phyloP scores from a whole-genome alignment of 2,329 filamentous ascomycete genomes.

The Lachnellula occidentalis region DNA sequence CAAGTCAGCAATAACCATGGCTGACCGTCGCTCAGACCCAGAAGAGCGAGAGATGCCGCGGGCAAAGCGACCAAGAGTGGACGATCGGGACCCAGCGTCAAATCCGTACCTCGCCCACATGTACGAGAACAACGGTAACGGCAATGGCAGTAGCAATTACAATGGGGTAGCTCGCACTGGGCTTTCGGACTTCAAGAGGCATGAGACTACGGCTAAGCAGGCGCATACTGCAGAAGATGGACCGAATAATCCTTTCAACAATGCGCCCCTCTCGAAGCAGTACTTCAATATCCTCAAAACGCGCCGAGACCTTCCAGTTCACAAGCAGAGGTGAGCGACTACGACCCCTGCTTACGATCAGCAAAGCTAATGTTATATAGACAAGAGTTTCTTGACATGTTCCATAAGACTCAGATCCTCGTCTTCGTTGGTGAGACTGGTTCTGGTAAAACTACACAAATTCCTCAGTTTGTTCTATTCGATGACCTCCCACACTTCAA shows the following conservation, averaged over 20 bases:
- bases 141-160: conserved; percentile 26
- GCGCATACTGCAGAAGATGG: conserved; percentile 72
- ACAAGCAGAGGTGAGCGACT: conserved; percentile 69
- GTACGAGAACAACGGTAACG: conserved; percentile 49
- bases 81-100: conserved; percentile 44
- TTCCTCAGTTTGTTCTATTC: conserved; percentile 95
- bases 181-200: conserved; percentile 65
- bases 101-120: conserved; percentile 94
- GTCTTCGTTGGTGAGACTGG: conserved; percentile 99
- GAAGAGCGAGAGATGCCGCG: conserved; percentile 41
- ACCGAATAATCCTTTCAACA: conserved; percentile 81
- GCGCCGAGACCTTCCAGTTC: conserved; percentile 80
- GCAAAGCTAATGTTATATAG: conserved; percentile 37
- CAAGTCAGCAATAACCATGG: conserved; percentile 38
- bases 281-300: conserved; percentile 88
- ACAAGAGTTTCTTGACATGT: conserved; percentile 88
- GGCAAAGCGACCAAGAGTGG: conserved; percentile 42
- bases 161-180: conserved; percentile 37
- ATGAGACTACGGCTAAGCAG: conserved; percentile 72
- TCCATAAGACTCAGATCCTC: conserved; percentile 90
- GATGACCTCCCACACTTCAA: conserved; percentile 87
- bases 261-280: conserved; percentile 66
- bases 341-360: background rate
- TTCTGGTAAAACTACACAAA: conserved; percentile 98
- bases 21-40: conserved; percentile 50